phyloP scores from a whole-genome alignment of 2,329 filamentous ascomycete genomes.

The Microcyclospora pomicola region DNA sequence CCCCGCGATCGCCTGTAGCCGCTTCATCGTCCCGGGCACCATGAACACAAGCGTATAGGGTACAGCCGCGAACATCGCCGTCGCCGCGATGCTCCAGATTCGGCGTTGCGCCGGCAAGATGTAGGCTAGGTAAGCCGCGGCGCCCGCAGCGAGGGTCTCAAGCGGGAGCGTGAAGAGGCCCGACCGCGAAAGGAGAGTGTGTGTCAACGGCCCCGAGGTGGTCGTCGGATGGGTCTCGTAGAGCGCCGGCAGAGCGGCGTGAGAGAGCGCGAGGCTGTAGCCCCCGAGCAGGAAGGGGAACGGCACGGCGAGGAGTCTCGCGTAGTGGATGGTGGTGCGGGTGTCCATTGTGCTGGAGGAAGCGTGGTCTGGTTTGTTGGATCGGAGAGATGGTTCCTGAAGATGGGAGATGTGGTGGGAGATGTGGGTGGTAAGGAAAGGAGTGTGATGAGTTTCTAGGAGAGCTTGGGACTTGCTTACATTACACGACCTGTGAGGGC shows the following conservation, averaged over 20 bases:
- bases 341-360: neutral
- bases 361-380: no score
- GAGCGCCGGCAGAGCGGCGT: slow-evolving; percentile 4
- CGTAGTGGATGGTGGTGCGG: slow-evolving; percentile 2
- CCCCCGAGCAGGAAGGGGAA: slow-evolving; percentile 6
- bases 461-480: no score
- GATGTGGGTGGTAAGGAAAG: no score
- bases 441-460: no score
- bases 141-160: neutral
- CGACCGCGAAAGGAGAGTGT: neutral
- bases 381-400: no score
- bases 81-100: slow-evolving; percentile 2
- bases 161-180: neutral
- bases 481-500: no score
- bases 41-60: slow-evolving; percentile 1
- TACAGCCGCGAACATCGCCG: neutral
- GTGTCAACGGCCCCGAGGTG: slow-evolving; percentile 2
- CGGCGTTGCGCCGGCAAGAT: slow-evolving; percentile 3
- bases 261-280: slow-evolving; percentile 6
- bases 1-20: slow-evolving; percentile 4
- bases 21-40: slow-evolving; percentile 2
- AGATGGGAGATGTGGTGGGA: no score
- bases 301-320: slow-evolving; percentile 6
- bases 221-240: slow-evolving; percentile 4
- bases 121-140: slow-evolving; percentile 7